Base-by-base conservation (phyloP, 2,329 filamentous ascomycete species). In the Curvularia lunata region DNA sequence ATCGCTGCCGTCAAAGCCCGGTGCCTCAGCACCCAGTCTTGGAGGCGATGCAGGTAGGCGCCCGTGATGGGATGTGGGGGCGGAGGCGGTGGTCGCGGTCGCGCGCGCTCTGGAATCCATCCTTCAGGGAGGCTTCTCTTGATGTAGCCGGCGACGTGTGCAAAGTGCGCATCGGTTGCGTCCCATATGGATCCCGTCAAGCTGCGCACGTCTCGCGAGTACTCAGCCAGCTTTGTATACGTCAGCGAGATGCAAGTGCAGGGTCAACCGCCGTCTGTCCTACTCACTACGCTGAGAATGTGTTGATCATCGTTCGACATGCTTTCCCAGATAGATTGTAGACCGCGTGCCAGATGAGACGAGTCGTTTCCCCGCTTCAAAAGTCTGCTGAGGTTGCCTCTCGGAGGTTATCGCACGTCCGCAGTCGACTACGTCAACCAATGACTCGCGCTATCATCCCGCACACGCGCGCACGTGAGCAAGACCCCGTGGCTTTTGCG, bases 261-360 rank as follows among this genome's bases (percentile, higher is more conserved):
- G 23, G 54, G 42, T 25, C 38, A 46, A 47, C 48, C 40, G 54
- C 38, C 46, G 34, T 40, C 18, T 21, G 25, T 42, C 50, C 63
- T 64, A 74, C 88, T 82, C 80, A 93, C 90, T 74, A 90, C 83
- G 78, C 92, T 89, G 64, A 92, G 80, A 73, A 93, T 89, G 69
- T 90, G 87, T 79, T 91, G 88, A 73, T 92, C 90, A 75, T 93
- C 89, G 74, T 86, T 87, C 65, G 90, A 89, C 91, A 94, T 94
- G 65, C 21, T 51, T 32, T n/a, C 18, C 32, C 21, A 21, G 40
- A 46, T 10, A n/a, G 40, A 46, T 7, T 18, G 19, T 2, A 8
- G n/a, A 27, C 13, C 16, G 12, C 32, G 40, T 6, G 5, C 19
- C 51, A 18, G 7, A 6, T 19, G 16, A 27, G 28, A 18, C n/a